Evolutionary conservation across 2,329 filamentous ascomycete genomes (phyloP).

Genomic region (Penicillium sp.): DNA sequence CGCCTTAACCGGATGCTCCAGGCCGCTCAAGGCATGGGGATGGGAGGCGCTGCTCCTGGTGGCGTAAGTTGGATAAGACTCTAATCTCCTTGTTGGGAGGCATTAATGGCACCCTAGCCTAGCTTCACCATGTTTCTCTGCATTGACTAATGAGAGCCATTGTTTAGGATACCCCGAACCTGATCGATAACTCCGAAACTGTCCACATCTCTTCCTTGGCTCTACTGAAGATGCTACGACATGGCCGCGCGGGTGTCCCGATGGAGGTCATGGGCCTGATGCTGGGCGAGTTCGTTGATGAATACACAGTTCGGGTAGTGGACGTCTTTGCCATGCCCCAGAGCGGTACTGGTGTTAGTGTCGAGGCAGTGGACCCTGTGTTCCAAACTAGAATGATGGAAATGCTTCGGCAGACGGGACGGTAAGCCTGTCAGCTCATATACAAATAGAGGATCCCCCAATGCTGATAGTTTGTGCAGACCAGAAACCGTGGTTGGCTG

Average conservation of each 20-base stretch:
- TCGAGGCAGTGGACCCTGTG: slow-evolving; percentile 96
- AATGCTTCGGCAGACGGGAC: slow-evolving; percentile 94
- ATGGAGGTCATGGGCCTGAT: slow-evolving; percentile 99
- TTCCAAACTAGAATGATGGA: slow-evolving; percentile 99
- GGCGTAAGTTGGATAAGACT: slow-evolving; percentile 33
- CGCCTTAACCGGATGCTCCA: slow-evolving; percentile 86
- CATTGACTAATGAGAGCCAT: neutral
- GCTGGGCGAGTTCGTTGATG: slow-evolving; percentile 97
- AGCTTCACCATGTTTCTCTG: neutral
- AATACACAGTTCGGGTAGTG: slow-evolving; percentile 96
- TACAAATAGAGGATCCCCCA: neutral
- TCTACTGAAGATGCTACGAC: slow-evolving; percentile 96
- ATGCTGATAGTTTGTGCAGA: slow-evolving; percentile 46
- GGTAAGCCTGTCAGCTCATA: slow-evolving; percentile 53
- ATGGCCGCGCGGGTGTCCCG: slow-evolving; percentile 93
- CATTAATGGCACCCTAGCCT: neutral
- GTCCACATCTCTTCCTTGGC: slow-evolving; percentile 98
- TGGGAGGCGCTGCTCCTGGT: slow-evolving; percentile 37
- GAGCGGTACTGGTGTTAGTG: slow-evolving; percentile 94
- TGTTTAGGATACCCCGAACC: slow-evolving; percentile 74
- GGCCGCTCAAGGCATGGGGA: slow-evolving; percentile 61
- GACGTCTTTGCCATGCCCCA: slow-evolving; percentile 99
- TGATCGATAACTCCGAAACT: slow-evolving; percentile 98
- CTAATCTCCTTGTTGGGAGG: slow-evolving; percentile 6
- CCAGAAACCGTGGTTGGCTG: slow-evolving; percentile 97